These are phyloP conservation scores for Talaromyces sp. DNA, from an alignment of 2,329 filamentous ascomycete genomes.

Conservation along the genomic window DNA sequence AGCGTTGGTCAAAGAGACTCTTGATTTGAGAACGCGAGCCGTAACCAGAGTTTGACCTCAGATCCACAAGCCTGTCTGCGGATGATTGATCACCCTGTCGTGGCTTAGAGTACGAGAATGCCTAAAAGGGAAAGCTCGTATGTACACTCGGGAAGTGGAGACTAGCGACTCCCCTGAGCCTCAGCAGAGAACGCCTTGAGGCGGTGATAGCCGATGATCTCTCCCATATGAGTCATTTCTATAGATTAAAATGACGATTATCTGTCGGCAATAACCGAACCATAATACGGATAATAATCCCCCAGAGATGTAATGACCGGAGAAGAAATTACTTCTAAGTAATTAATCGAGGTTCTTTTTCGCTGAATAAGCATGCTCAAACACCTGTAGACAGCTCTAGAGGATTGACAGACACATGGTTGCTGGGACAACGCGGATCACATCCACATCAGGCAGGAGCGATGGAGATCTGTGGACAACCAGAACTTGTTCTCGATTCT, in stretches of 20 bases:
- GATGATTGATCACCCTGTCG: background rate
- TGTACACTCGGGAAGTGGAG: background rate
- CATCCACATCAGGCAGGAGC: constrained; percentile 5
- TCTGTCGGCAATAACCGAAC: too few species aligned
- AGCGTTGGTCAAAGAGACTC: background rate
- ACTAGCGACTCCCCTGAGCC: too few species aligned
- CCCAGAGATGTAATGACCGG: too few species aligned
- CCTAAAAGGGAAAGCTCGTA: constrained; percentile 7
- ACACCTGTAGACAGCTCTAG: background rate
- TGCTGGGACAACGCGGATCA: constrained; percentile 14
- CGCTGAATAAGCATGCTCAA: background rate
- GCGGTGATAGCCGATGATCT: background rate
- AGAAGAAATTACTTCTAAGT: too few species aligned
- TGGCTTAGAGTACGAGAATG: background rate
- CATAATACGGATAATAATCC: too few species aligned
- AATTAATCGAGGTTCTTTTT: too few species aligned
- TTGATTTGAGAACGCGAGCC: background rate
- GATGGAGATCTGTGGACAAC: constrained; percentile 18
- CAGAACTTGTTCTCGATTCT: constrained; percentile 6
- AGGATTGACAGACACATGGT: background rate
- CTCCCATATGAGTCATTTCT: background rate
- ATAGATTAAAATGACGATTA: too few species aligned
- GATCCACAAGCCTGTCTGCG: too few species aligned
- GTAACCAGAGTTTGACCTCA: background rate
- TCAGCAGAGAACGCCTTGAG: background rate